These are phyloP conservation scores for Starmerella stigmatis DNA, from an alignment of 805 yeast species.

Conservation along the genomic window DNA sequence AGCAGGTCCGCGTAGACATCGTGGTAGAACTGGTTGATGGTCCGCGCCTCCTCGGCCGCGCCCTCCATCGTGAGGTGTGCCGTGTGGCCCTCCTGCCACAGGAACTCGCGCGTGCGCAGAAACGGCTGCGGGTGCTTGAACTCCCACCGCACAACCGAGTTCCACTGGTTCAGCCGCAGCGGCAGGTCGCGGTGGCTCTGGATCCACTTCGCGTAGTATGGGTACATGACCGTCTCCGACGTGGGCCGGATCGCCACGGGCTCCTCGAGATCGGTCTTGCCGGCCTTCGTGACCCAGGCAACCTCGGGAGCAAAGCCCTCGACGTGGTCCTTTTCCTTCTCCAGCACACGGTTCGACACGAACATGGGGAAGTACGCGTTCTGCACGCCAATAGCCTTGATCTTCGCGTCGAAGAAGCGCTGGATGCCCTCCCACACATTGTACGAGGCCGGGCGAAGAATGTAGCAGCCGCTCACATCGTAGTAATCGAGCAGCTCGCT, in stretches of 20 bases:
- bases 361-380: constrained; percentile 99
- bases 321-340: constrained; percentile 95
- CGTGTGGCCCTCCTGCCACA: constrained; percentile 99
- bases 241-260: constrained; percentile 99
- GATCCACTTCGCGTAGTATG: constrained; percentile 98
- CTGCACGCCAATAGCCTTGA: constrained; percentile 81
- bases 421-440: constrained; percentile 92
- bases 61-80: constrained; percentile 79
- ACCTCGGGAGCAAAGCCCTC: constrained; percentile 99
- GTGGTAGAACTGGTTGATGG: constrained; percentile 77
- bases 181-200: constrained; percentile 98
- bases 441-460: constrained; percentile 91
- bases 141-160: constrained; percentile 99
- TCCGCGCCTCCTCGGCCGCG: constrained; percentile 72
- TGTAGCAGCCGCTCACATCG: constrained; percentile 98
- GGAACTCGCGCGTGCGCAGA: constrained; percentile 94
- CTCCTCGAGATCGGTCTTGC: constrained; percentile 86
- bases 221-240: constrained; percentile 98
- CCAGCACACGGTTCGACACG: constrained; percentile 82
- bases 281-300: constrained; percentile 99
- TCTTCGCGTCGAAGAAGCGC: constrained; percentile 66
- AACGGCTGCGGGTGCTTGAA: constrained; percentile 99
- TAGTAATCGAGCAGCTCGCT: constrained; percentile 98
- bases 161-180: constrained; percentile 95
- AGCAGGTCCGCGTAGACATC: constrained; percentile 78